Evolutionary conservation across 768 basidiomycete genomes (phyloP).

Genomic region (Gyrodon lividus): DNA sequence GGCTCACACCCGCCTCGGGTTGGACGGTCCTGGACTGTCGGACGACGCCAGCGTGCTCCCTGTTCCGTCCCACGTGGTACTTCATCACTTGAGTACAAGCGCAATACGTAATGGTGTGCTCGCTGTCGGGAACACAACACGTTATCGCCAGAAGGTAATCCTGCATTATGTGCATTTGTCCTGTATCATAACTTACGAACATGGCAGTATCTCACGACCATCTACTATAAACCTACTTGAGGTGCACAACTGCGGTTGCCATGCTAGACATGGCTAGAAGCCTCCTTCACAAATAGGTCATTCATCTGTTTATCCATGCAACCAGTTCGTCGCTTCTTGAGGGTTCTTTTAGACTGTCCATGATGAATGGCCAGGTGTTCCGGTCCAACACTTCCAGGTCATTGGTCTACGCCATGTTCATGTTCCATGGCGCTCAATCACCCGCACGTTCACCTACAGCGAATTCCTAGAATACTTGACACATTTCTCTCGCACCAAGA

Average conservation of each 20-base stretch:
- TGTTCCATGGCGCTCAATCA: neutral
- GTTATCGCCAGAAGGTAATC: slow-evolving; percentile 86
- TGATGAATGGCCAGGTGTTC: slow-evolving; percentile 18
- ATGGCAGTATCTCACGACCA: slow-evolving; percentile 76
- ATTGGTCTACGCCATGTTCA: neutral
- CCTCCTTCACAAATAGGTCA: slow-evolving; percentile 8
- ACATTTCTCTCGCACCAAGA: slow-evolving; percentile 8
- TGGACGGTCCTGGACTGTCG: slow-evolving; percentile 47
- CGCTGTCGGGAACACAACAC: slow-evolving; percentile 87
- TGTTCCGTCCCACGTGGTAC: slow-evolving; percentile 89
- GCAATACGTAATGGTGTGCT: slow-evolving; percentile 92
- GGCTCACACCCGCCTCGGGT: slow-evolving; percentile 31
- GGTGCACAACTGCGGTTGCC: slow-evolving; percentile 6
- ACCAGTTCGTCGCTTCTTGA: slow-evolving; percentile 26
- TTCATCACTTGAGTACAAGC: slow-evolving; percentile 93
- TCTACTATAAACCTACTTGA: slow-evolving; percentile 76
- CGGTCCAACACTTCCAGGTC: neutral
- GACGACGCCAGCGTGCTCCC: slow-evolving; percentile 92
- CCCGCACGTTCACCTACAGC: slow-evolving; percentile 12
- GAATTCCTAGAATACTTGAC: slow-evolving; percentile 6
- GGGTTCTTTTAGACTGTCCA: slow-evolving; percentile 27
- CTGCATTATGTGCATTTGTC: slow-evolving; percentile 2
- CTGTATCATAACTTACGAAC: slow-evolving; percentile 15
- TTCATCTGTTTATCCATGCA: slow-evolving; percentile 26
- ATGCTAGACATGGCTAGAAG: slow-evolving; percentile 28